A percentile compares a stretch with the other conserved stretches of the same genome.
phyloP scores from a whole-genome alignment of 208 protist genomes.

The Naegleria fowleri region DNA sequence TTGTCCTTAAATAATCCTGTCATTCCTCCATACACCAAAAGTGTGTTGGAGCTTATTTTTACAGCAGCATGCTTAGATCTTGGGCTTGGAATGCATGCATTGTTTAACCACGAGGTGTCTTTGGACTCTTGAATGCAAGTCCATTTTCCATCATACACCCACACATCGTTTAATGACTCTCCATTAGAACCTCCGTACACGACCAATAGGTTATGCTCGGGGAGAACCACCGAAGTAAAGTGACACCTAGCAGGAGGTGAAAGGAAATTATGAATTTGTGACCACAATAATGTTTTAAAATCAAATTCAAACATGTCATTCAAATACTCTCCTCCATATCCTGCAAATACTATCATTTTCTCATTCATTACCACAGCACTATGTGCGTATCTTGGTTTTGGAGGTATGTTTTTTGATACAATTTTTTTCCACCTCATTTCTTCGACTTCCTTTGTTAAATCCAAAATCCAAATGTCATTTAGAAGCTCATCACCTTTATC shows the following conservation, averaged over 20 bases:
- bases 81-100: not conserved
- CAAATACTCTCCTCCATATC: not conserved
- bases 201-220: not conserved
- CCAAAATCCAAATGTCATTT: not conserved
- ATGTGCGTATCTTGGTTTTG: not conserved
- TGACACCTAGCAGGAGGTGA: not conserved
- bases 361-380: not conserved
- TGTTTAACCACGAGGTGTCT: not conserved
- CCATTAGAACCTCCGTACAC: not conserved
- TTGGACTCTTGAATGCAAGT: not conserved
- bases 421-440: not conserved
- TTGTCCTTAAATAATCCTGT: not conserved
- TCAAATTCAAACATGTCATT: not conserved
- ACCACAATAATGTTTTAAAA: not conserved
- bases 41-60: not conserved
- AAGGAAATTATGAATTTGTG: not conserved
- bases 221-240: not conserved
- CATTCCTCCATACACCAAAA: not conserved
- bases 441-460: not conserved
- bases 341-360: not conserved
- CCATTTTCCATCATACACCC: not conserved
- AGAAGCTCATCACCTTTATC: not conserved
- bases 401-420: not conserved
- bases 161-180: not conserved
- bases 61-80: not conserved